Conservation (phyloP, 352 stramenopile genomes). For the Globisporangium echinulatum region DNA sequence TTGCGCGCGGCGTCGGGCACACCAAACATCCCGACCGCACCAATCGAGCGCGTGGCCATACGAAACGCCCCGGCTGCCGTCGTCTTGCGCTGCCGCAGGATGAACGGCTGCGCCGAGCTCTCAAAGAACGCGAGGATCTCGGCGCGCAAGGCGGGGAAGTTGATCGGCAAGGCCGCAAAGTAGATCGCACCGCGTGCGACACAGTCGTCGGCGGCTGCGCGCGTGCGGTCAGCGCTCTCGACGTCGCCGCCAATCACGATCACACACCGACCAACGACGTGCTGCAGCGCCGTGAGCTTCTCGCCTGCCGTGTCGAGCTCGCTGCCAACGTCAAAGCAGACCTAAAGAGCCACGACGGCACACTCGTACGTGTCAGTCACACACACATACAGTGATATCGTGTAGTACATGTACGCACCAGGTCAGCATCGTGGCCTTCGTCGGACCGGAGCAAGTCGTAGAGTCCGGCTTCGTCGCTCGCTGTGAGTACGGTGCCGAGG, state of each 20-base stretch:
- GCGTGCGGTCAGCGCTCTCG: conserved; percentile 22
- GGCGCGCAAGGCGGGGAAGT: conserved; percentile 54
- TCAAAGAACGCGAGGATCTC: conserved; percentile 53
- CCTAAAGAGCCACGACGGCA: conserved; percentile 14
- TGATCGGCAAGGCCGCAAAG: conserved; percentile 49
- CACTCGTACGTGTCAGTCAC: background rate
- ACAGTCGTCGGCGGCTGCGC: conserved; percentile 31
- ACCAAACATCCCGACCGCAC: conserved; percentile 30
- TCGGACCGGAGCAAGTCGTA: conserved; percentile 30
- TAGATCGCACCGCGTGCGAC: conserved; percentile 43
- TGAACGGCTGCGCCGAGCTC: conserved; percentile 38
- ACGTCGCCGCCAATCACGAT: conserved; percentile 54
- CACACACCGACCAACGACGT: conserved; percentile 30
- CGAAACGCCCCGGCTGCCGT: conserved; percentile 12
- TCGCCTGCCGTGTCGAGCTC: conserved; percentile 36
- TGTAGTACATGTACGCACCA: conserved; percentile 27
- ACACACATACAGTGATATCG: background rate
- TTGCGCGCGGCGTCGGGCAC: conserved; percentile 29
- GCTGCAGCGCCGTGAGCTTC: conserved; percentile 35
- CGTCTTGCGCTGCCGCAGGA: conserved; percentile 45
- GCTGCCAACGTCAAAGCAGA: conserved; percentile 57
- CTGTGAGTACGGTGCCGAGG: conserved; percentile 41
- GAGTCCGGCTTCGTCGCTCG: conserved; percentile 25
- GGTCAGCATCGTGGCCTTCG: conserved; percentile 27
- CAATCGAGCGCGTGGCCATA: conserved; percentile 27